phyloP scores from a whole-genome alignment of 192 early-diverging fungal genomes.

The Entrophospora sp. region DNA sequence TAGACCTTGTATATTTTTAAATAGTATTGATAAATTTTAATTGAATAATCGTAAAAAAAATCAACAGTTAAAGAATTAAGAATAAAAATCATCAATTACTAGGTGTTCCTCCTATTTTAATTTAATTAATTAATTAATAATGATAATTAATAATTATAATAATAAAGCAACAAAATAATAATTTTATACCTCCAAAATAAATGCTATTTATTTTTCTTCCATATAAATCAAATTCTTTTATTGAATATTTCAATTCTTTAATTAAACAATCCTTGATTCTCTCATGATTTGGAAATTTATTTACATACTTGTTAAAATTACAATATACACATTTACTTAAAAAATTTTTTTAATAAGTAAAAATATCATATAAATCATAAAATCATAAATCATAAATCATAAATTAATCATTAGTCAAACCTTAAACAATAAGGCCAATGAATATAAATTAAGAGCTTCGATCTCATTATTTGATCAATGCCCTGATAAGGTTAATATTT shows the following conservation, averaged over 20 bases:
- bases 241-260: conserved; percentile 29
- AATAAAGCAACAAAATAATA: background rate
- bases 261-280: conserved; percentile 32
- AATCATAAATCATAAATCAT: background rate
- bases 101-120: conserved; percentile 37
- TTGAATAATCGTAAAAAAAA: too few species aligned
- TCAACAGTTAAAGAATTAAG: too few species aligned
- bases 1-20: too few species aligned
- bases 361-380: background rate
- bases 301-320: conserved; percentile 51
- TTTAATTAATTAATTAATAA: background rate
- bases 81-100: too few species aligned
- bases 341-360: background rate
- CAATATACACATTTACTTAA: conserved; percentile 47
- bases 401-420: conserved; percentile 8
- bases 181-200: conserved; percentile 40
- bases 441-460: too few species aligned
- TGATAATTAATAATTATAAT: background rate
- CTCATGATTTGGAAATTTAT: conserved; percentile 35
- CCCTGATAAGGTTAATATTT: too few species aligned
- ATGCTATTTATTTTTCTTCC: conserved; percentile 31
- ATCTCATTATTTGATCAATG: too few species aligned
- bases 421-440: conserved; percentile 53
- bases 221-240: conserved; percentile 24
- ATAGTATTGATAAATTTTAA: too few species aligned